phyloP scores from a whole-genome alignment of 768 basidiomycete genomes.

The Pleurotus pulmonarius region DNA sequence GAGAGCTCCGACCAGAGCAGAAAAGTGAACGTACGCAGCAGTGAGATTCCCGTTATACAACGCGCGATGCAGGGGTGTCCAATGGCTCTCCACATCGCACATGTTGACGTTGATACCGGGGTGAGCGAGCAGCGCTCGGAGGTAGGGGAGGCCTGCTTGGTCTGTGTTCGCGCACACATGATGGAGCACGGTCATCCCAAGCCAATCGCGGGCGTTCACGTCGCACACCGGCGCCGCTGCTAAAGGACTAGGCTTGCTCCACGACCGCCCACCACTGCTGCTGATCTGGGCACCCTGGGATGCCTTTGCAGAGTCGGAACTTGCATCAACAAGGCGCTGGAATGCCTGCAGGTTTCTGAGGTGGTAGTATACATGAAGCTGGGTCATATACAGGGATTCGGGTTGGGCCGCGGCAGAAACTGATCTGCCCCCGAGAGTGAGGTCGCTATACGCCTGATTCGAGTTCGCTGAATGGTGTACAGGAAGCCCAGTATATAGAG shows the following conservation, averaged over 20 bases:
- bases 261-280: conserved; percentile 53
- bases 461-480: background rate
- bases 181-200: conserved; percentile 80
- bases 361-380: conserved; percentile 74
- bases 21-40: conserved; percentile 47
- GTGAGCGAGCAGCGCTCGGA: conserved; percentile 70
- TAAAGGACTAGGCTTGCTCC: conserved; percentile 45
- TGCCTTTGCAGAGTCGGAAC: conserved; percentile 30
- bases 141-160: conserved; percentile 66
- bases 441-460: background rate
- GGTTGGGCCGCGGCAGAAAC: too few species aligned
- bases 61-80: conserved; percentile 89
- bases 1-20: conserved; percentile 6
- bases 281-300: conserved; percentile 27
- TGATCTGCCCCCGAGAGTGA: too few species aligned
- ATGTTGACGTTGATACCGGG: conserved; percentile 77
- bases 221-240: conserved; percentile 32
- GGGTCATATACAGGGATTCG: conserved; percentile 53
- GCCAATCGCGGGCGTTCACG: conserved; percentile 68
- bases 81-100: conserved; percentile 79
- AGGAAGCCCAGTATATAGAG: background rate
- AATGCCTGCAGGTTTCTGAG: conserved; percentile 73
- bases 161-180: conserved; percentile 69
- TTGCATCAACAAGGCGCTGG: conserved; percentile 65
- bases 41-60: conserved; percentile 77